These are phyloP conservation scores for Gnetum montanum DNA, from an alignment of 75 land plant genomes.

Conservation along the genomic window DNA sequence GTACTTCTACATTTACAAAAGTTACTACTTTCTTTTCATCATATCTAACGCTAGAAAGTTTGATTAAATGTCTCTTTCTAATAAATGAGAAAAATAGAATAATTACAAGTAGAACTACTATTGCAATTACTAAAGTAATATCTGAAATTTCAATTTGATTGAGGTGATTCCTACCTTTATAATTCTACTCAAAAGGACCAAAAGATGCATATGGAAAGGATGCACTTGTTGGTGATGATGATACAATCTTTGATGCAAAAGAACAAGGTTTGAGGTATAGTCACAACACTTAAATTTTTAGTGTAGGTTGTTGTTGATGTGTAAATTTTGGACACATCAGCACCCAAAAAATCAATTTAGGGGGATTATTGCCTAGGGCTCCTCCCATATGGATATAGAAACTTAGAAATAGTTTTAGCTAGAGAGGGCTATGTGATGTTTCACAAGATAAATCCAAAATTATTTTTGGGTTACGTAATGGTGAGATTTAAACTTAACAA, in stretches of 20 bases:
- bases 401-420: no score
- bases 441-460: no score
- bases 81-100: constrained; percentile 18
- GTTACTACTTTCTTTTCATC: constrained; percentile 39
- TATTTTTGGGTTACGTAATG: no score
- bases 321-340: no score
- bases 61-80: constrained; percentile 19
- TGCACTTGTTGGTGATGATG: constrained; percentile 11
- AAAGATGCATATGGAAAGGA: constrained; percentile 6
- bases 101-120: constrained; percentile 18
- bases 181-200: neutral
- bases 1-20: constrained; percentile 21
- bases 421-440: no score
- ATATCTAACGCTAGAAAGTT: constrained; percentile 3
- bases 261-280: constrained; percentile 34
- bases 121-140: constrained; percentile 32
- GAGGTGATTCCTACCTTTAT: constrained; percentile 3
- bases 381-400: no score
- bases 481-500: no score
- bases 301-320: no score
- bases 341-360: no score
- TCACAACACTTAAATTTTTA: no score
- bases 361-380: no score
- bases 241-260: constrained; percentile 6
- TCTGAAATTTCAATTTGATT: constrained; percentile 20